Evolutionary conservation across 2,329 filamentous ascomycete species (phyloP).

Genomic region (Nothopassalora personata): DNA sequence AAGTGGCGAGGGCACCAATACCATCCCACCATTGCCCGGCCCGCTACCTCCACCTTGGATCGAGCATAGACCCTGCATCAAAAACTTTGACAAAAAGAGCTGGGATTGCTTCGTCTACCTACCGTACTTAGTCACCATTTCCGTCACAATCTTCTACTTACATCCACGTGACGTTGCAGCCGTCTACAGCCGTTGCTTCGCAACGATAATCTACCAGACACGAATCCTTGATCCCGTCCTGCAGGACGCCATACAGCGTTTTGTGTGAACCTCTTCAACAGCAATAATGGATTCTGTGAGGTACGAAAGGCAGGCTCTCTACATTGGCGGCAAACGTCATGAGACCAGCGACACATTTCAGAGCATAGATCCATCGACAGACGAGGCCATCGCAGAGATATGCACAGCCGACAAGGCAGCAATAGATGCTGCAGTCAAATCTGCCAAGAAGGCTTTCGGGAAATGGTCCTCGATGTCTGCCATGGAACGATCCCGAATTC

Average conservation of each 20-base stretch:
- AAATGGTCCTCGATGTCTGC: constrained; percentile 71
- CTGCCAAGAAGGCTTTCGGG: constrained; percentile 66
- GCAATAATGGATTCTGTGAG: constrained; percentile 9
- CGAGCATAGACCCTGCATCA: constrained; percentile 10
- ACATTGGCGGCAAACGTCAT: constrained; percentile 67
- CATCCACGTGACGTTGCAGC: not conserved
- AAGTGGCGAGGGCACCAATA: not conserved
- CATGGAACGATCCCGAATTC: constrained; percentile 68
- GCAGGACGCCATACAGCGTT: not conserved
- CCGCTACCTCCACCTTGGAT: not conserved
- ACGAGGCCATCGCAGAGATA: constrained; percentile 63
- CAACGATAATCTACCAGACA: not conserved
- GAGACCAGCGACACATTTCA: constrained; percentile 58
- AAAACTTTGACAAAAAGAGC: constrained; percentile 2
- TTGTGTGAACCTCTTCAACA: not conserved
- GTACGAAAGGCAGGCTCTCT: constrained; percentile 47
- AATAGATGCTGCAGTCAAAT: constrained; percentile 65
- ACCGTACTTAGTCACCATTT: not conserved
- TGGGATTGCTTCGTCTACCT: not conserved
- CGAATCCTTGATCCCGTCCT: not conserved
- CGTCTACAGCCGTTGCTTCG: not conserved
- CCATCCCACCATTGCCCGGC: not conserved
- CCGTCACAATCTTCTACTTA: constrained; percentile 3
- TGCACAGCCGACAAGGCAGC: constrained; percentile 51
- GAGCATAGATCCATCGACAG: constrained; percentile 69